Base-by-base conservation (phyloP, 306 rosid species). In the Prosopis cineraria region DNA sequence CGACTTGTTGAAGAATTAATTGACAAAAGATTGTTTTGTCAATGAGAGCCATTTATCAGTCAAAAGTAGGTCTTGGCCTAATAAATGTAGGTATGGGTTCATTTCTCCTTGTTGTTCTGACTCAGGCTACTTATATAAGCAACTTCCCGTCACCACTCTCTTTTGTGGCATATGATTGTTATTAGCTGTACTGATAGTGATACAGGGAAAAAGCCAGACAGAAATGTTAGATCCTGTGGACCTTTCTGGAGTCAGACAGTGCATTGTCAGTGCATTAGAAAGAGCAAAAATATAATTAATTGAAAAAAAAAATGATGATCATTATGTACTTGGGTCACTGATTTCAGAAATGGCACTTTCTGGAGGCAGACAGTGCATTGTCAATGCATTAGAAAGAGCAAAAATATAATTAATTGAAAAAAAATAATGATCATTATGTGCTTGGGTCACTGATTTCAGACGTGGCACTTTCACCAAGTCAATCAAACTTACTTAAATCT, bases 31-130 rank as follows among this genome's bases (percentile, higher is more conserved):
- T 95, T 82, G 90, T 86, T 70, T 87, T 95, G 93, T 92, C 98
- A 11, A 95, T 92, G 98, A 90, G 98, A 87, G 98, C 98, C 68
- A 89, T 95, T 75, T 95, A 95, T 87, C 98, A 95, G 82, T 95
- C 98, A 68, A 89, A 95, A 90, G 62, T 92, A 22, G 98, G 98
- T 77, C 93, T 91, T 77, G 91, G 98, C 69, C 90, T 95, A 44
- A 86, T 95, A 93, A 94, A 91, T 77, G 82, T 83, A 88, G 98
- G 98, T 94, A 84, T 48, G 71, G 44, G 33, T 63, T 77, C 36
- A 20, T 55, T 40, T 33, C 77, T 80, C 33, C 24, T 67, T 60
- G 17, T 27, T 68, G 27, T 68, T 66, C 68, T 84, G 74, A 55
- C 70, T 43, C 82, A 43, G 59, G 68, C 65, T 39, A 30, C 22